Evolutionary conservation across 106 monocot species (phyloP), one percentile per base, ranked within the genome.

Genomic region (Ottelia alismoides): DNA sequence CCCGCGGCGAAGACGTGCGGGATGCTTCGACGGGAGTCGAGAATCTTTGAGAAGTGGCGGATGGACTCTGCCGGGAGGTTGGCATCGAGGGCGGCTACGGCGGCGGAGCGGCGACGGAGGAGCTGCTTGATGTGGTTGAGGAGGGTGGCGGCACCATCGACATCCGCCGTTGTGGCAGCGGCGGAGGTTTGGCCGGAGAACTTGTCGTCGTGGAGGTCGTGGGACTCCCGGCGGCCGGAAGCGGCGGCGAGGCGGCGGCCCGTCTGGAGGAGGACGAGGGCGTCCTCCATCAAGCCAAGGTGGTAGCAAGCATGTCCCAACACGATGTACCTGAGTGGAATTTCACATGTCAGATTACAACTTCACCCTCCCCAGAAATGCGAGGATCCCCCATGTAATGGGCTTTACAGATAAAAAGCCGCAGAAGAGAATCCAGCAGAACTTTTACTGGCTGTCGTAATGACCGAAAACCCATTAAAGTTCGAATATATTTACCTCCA

Each of bases 261-360:
- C 30, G 88, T 78, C 54, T 88, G 94, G 50, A 94, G 78, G 48
- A 94, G 94, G 30, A 81, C 76, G 73, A 94, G 74, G 27, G 88
- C 94, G 61, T 94, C 94, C 49, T 94, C 94, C 76, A 94, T 71
- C 24, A 94, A 70, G 22, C 94, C 94, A 1, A 94, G 70, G 65
- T 94, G 84, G 71, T 35, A 73, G 66, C 84, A 88, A 1, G 94
- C 88, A 20, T 88, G 81, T 17, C 94, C 94, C 47, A 94, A 48
- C 2, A 82, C 73, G 52, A 74, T 61, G 68, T 88, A 94, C 80
- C 94, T 94, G 67, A 35, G 35, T 6, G 12, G 20, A 31, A 40
- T 0, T 9, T 25, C 24, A 23, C 21, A 52, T 12, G 0, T 54
- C 2, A 30, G 26, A 28, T 18, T 12, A 54, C 25, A 54, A 18